A percentile compares a stretch with the other conserved stretches of the same genome.
These are phyloP conservation scores for Saccharomycopsis sp. DNA, from an alignment of 805 yeast species.

Conservation along the genomic window DNA sequence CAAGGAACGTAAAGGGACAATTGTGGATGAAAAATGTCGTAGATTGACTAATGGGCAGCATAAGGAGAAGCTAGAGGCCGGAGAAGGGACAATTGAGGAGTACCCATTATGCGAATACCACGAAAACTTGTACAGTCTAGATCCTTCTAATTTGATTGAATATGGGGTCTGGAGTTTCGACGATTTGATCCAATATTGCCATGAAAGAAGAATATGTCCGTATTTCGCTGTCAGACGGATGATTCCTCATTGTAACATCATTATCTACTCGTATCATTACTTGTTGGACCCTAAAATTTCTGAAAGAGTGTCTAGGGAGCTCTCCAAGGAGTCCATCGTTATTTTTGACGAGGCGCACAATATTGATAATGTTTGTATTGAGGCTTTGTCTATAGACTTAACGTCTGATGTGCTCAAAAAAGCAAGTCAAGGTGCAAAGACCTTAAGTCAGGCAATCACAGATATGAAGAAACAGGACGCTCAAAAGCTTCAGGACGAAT, in stretches of 20 bases:
- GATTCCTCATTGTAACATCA: slow-evolving; percentile 89
- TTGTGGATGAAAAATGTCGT: slow-evolving; percentile 95
- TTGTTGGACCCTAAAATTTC: slow-evolving; percentile 95
- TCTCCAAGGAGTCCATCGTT: slow-evolving; percentile 86
- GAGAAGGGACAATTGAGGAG: slow-evolving; percentile 47
- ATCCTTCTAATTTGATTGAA: slow-evolving; percentile 85
- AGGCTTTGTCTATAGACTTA: slow-evolving; percentile 82
- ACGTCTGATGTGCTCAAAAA: slow-evolving; percentile 83
- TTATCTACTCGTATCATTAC: slow-evolving; percentile 95
- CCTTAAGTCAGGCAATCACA: slow-evolving; percentile 73
- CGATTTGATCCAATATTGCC: slow-evolving; percentile 68
- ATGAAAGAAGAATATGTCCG: slow-evolving; percentile 79
- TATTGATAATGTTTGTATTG: slow-evolving; percentile 97
- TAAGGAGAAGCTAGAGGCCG: slow-evolving; percentile 55
- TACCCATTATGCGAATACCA: slow-evolving; percentile 69
- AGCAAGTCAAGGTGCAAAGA: slow-evolving; percentile 82
- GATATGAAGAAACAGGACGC: slow-evolving; percentile 80
- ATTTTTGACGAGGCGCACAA: slow-evolving; percentile 99
- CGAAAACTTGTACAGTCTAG: slow-evolving; percentile 79
- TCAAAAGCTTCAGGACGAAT: slow-evolving; percentile 79
- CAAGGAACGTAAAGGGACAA: slow-evolving; percentile 81
- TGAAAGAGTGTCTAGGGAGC: slow-evolving; percentile 85
- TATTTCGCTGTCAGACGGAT: slow-evolving; percentile 96
- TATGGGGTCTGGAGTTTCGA: slow-evolving; percentile 95
- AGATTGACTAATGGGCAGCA: slow-evolving; percentile 89